These are phyloP conservation scores for Tilletia indica DNA, from an alignment of 1,284 basidiomycete species.

Conservation along the genomic window DNA sequence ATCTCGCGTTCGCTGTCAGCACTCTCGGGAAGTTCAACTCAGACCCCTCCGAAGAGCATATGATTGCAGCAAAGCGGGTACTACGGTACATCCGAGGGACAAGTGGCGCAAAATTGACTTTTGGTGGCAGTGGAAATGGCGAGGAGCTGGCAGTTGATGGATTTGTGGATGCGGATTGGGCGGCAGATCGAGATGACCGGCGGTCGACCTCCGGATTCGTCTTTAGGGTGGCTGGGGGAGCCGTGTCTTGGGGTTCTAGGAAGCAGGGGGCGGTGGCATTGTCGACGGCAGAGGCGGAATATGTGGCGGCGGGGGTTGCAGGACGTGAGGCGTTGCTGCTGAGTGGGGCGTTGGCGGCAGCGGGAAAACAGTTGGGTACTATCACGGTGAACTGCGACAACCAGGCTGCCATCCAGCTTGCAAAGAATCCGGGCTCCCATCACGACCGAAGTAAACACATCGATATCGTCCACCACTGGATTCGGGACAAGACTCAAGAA, in stretches of 20 bases:
- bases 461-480: too few species aligned
- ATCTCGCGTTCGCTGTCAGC: constrained; percentile 58
- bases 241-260: neutral
- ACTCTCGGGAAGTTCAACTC: constrained; percentile 53
- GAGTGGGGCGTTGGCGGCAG: neutral
- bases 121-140: neutral
- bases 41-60: constrained; percentile 47
- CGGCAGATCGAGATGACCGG: constrained; percentile 12
- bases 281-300: constrained; percentile 9
- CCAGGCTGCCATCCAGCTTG: neutral
- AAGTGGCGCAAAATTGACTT: constrained; percentile 42
- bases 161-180: constrained; percentile 27
- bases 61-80: constrained; percentile 57
- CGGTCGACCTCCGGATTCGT: neutral
- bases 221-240: neutral
- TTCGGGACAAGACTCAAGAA: too few species aligned
- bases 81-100: constrained; percentile 63
- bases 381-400: neutral
- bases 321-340: too few species aligned
- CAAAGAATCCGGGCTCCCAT: neutral
- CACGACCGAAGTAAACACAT: too few species aligned
- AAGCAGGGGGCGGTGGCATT: neutral
- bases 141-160: neutral
- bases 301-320: too few species aligned
- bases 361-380: neutral